Evolutionary conservation across 768 basidiomycete genomes (phyloP), one percentile per base, ranked within the genome.

Genomic region (Tylopilus intermedius): DNA sequence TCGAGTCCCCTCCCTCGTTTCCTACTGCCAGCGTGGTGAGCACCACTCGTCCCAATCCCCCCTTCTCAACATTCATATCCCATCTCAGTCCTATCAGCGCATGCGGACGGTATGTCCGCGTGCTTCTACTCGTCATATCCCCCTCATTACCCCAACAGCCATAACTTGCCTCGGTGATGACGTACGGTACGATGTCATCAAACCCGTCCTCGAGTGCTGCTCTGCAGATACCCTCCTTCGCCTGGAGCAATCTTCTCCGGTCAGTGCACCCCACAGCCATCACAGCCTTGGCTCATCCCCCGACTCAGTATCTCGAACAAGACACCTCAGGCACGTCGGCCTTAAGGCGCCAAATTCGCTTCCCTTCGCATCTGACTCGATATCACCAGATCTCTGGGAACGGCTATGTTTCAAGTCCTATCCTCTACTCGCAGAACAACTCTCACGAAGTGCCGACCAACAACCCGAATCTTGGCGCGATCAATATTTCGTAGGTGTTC

Each of bases 141-240:
- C 55, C n/a, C 24, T 55, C 24, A 18, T 40, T 22, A 9, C 32
- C 58, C 32, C 38, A 29, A 29, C 60, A 90, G 89, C 76, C 47
- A 83, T 90, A 57, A 70, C 71, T 47, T 80, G 80, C 62, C 71
- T 93, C 24, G 86, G 86, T 13, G 76, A 79, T 56, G 64, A 67
- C 55, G 63, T 88, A 60, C 79, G 79, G 52, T 86, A 80, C 67
- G 72, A 77, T 41, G 74, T 90, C 47, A 78, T 86, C 56, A 79
- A 78, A 63, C 90, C 89, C 41, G 82, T 93, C 41, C 74, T 93
- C 54, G 81, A 86, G 62, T 78, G 79, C 60, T 90, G 88, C 69
- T 77, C 77, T 51, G 76, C 82, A 57, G 86, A 89, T 54, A 83
- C 84, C 55, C 78, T 93, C 24, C 71, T 78, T 51, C 74, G 79